Percentiles rank a stretch among this genome's conserved stretches.
Conservation (phyloP, 495 filamentous ascomycete genomes). For the Cercophora sp. region DNA sequence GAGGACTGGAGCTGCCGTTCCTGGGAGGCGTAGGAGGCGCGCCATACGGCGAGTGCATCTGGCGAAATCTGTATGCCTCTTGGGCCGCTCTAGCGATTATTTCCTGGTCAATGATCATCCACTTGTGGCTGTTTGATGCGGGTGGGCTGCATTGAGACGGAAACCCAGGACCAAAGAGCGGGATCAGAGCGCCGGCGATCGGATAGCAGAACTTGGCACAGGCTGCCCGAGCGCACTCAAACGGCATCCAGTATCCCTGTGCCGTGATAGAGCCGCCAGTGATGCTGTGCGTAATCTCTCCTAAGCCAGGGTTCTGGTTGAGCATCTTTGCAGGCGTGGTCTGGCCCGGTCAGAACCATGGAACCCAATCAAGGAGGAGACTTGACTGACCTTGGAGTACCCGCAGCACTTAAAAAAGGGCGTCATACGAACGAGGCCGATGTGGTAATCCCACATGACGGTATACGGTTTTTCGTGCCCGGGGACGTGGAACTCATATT, state of each 20-base stretch:
- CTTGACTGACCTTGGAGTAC: conserved; percentile 69
- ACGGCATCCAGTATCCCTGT: conserved; percentile 99
- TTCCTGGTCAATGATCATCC: conserved; percentile 62
- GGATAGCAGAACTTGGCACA: conserved; percentile 82
- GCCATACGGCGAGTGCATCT: conserved; percentile 10
- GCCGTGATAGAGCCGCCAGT: conserved; percentile 85
- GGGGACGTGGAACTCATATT: conserved; percentile 79
- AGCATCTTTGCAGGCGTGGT: conserved; percentile 82
- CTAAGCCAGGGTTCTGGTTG: conserved; percentile 72
- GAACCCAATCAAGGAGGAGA: not conserved
- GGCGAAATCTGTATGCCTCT: conserved; percentile 48
- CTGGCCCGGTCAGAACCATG: conserved; percentile 39
- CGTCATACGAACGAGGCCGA: conserved; percentile 91
- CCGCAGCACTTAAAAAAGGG: conserved; percentile 88
- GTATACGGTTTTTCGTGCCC: conserved; percentile 63
- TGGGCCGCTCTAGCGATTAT: conserved; percentile 55
- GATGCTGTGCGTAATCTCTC: conserved; percentile 85
- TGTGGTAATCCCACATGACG: conserved; percentile 96
- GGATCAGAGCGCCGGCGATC: conserved; percentile 80
- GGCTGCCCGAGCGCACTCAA: conserved; percentile 72
- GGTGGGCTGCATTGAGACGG: too few relatives aligned
- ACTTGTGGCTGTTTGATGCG: too few relatives aligned
- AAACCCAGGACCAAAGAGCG: conserved; percentile 82
- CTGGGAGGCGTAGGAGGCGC: not conserved
- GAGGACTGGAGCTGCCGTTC: conserved; percentile 16